A percentile compares a stretch with the other conserved stretches of the same genome.
Evolutionary conservation across 2,329 filamentous ascomycete species (phyloP).

Genomic region (Byssothecium circinans): DNA sequence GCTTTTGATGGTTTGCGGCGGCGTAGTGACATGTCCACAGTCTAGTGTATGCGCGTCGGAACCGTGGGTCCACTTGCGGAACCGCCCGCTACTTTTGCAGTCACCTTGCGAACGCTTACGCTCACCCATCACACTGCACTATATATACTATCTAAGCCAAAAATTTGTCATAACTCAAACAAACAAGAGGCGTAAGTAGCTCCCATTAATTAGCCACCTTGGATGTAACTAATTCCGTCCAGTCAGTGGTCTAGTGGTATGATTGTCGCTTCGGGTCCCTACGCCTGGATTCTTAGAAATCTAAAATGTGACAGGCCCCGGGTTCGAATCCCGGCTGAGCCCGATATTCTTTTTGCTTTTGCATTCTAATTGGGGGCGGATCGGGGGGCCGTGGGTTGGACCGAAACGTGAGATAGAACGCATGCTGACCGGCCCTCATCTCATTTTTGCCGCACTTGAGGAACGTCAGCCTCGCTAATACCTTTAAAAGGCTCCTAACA

Average conservation of each 20-base stretch:
- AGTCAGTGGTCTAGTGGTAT: slow-evolving; percentile 36
- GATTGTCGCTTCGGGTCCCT: slow-evolving; percentile 33
- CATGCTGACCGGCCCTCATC: too few relatives aligned
- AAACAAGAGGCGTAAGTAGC: not conserved
- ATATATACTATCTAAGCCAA: not conserved
- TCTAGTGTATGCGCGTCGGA: not conserved
- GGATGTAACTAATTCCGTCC: not conserved
- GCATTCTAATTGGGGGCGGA: not conserved
- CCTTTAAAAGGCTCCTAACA: too few relatives aligned
- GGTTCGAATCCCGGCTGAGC: slow-evolving; percentile 24
- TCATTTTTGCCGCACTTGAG: too few relatives aligned
- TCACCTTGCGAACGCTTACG: not conserved
- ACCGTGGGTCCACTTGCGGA: too few relatives aligned
- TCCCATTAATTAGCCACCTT: not conserved
- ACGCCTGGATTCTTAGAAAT: slow-evolving; percentile 10
- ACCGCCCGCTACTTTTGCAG: too few relatives aligned
- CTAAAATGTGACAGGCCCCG: slow-evolving; percentile 30
- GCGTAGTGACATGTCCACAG: not conserved
- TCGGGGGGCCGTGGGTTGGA: too few relatives aligned
- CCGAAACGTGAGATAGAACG: too few relatives aligned
- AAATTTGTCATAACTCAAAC: not conserved
- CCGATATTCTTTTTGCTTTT: slow-evolving; percentile 6
- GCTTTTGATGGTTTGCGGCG: not conserved
- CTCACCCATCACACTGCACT: not conserved
- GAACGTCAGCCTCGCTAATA: too few relatives aligned